Conservation (phyloP, 805 yeast genomes). For the Ogataea thermomethanolica region DNA sequence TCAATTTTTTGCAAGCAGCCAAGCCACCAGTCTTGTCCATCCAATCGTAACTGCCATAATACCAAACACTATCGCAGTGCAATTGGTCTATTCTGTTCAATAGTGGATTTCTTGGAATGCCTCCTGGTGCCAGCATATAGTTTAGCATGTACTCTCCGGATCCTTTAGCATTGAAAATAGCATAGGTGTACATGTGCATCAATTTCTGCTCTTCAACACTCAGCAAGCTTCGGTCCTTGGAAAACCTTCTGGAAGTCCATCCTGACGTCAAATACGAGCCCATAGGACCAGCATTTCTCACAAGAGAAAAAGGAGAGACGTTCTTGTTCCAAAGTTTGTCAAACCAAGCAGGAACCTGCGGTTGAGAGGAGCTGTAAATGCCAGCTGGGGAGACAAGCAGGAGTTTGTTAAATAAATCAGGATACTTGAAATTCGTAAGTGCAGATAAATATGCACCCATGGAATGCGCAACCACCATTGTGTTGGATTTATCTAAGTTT, state of each 20-base stretch:
- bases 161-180: slow-evolving; percentile 81
- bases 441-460: slow-evolving; percentile 86
- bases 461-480: slow-evolving; percentile 77
- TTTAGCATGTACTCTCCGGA: slow-evolving; percentile 92
- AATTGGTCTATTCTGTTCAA: slow-evolving; percentile 47
- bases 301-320: slow-evolving; percentile 79
- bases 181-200: slow-evolving; percentile 77
- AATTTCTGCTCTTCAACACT: slow-evolving; percentile 41
- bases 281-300: slow-evolving; percentile 71
- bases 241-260: slow-evolving; percentile 84
- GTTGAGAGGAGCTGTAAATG: slow-evolving; percentile 48
- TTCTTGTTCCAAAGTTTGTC: slow-evolving; percentile 71
- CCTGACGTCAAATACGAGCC: slow-evolving; percentile 86
- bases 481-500: slow-evolving; percentile 36
- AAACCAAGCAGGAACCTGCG: slow-evolving; percentile 72
- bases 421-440: slow-evolving; percentile 58
- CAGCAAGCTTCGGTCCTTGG: slow-evolving; percentile 39
- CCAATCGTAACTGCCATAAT: slow-evolving; percentile 78
- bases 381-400: slow-evolving; percentile 92
- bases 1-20: slow-evolving; percentile 36
- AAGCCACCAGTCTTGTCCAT: slow-evolving; percentile 53
- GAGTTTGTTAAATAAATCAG: slow-evolving; percentile 60
- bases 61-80: slow-evolving; percentile 68
- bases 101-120: slow-evolving; percentile 78
- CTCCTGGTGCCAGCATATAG: slow-evolving; percentile 85